Conservation (phyloP, 1,139 yeast genomes). For the Debaryomyces fabryi region DNA sequence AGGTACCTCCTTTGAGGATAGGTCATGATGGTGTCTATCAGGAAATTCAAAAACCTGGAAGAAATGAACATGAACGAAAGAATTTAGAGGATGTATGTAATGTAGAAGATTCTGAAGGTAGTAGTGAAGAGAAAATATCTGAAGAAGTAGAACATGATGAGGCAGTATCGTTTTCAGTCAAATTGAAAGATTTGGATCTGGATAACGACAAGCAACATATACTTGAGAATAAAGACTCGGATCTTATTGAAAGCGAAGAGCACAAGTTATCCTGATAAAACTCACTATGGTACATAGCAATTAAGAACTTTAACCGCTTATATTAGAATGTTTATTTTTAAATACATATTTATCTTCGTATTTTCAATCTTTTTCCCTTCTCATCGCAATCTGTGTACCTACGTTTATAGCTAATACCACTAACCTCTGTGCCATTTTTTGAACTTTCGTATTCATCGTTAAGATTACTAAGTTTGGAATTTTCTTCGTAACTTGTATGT, state of each 20-base stretch:
- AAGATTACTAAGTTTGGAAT: not conserved
- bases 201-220: not conserved
- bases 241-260: not conserved
- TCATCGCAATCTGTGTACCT: not conserved
- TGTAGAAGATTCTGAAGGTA: not conserved
- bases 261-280: not conserved
- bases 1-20: not conserved
- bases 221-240: not conserved
- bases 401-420: not conserved
- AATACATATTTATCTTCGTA: not conserved
- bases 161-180: not conserved
- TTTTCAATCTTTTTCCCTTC: not conserved
- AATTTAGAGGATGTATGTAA: not conserved
- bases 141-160: not conserved
- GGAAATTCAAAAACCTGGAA: not conserved
- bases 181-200: not conserved
- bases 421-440: not conserved
- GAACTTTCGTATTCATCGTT: not conserved
- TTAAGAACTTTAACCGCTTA: not conserved
- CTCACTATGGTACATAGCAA: not conserved
- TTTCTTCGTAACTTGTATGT: not conserved
- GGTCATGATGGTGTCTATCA: not conserved
- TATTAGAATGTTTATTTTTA: not conserved
- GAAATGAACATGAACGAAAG: not conserved
- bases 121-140: not conserved